Evolutionary conservation across 2,329 filamentous ascomycete genomes (phyloP), one percentile per base, ranked within the genome.

Genomic region (Leptodontidium sp.): DNA sequence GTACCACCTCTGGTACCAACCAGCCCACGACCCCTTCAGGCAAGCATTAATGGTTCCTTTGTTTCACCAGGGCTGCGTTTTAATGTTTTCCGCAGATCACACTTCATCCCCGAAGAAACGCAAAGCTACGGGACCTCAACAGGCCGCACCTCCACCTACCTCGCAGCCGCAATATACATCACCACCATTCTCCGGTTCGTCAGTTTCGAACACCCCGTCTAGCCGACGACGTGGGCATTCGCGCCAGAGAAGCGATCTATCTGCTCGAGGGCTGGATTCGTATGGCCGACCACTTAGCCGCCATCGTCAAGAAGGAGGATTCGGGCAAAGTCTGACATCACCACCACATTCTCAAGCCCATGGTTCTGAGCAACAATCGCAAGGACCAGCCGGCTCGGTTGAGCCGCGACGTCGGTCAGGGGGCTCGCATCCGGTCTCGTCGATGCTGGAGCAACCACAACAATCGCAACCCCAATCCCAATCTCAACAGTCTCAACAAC

Each of bases 81-180:
- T 77, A 73, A 76, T 72, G 76, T 77, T 76, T 76, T 74, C 71
- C 74, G 74, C 83, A 79, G 88, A 91, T 77, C 86, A 89, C 79
- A 88, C 89, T 77, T 91, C 92, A 79, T 93, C 92, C 70, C 93
- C 93, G 40, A 92, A 91, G 79, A 97, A 97, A 83, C 90, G 94
- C 76, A 97, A 97, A 82, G 90, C 91, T 65, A 85, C 84, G 50
- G 87, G 87, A 58, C 82, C 84, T 53, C 85, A 85, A 69, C 81
- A 81, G 71, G 77, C 84, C 61, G 81, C 81, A 26, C 84, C 80
- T 62, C 82, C 83, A 29, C 84, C 85, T 61, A 80, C 79, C 67
- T 81, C 81, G 50, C 80, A 84, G 68, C 79, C 82, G 52, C 82
- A 83, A 67, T 81, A 82, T 55, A 82, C 82, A 58, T 87, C 86